These are phyloP conservation scores for Trichomonascaceae sp. DNA, from an alignment of 1,139 yeast species.

Conservation along the genomic window DNA sequence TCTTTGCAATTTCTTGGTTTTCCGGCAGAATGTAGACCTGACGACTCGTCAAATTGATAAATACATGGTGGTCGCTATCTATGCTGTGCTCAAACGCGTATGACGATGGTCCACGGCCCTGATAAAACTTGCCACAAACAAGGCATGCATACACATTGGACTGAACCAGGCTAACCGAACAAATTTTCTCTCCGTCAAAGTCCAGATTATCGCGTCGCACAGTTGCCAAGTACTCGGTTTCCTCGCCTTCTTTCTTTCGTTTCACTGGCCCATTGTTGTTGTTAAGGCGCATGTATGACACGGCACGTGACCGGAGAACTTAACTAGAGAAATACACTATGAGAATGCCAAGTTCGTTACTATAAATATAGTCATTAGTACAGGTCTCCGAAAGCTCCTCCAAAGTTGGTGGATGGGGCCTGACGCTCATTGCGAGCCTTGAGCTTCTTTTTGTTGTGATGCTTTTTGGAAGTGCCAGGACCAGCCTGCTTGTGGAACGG, in stretches of 20 bases:
- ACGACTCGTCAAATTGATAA: slow-evolving; percentile 37
- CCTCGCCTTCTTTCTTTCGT: too few relatives aligned
- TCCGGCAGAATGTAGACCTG: slow-evolving; percentile 53
- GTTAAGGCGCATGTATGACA: too few relatives aligned
- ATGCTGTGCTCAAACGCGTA: slow-evolving; percentile 61
- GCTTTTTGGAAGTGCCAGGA: slow-evolving; percentile 34
- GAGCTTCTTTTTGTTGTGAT: slow-evolving; percentile 72
- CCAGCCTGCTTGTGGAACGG: slow-evolving; percentile 55
- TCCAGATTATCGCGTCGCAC: slow-evolving; percentile 44
- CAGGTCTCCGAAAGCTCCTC: slow-evolving; percentile 9
- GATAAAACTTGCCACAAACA: slow-evolving; percentile 60
- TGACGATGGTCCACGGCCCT: slow-evolving; percentile 50
- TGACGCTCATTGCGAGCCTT: slow-evolving; percentile 47
- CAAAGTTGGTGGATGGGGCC: slow-evolving; percentile 5
- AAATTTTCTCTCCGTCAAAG: slow-evolving; percentile 57
- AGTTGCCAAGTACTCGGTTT: slow-evolving; percentile 36
- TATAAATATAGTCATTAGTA: too few relatives aligned
- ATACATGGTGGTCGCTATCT: slow-evolving; percentile 49
- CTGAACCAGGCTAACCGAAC: slow-evolving; percentile 49
- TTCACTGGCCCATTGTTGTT: too few relatives aligned
- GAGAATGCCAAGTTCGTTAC: too few relatives aligned
- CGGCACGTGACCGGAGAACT: too few relatives aligned
- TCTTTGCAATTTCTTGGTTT: slow-evolving; percentile 31
- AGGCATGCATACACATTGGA: slow-evolving; percentile 60
- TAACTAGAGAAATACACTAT: too few relatives aligned